Evolutionary conservation across 2,329 filamentous ascomycete species (phyloP), one percentile per base, ranked within the genome.

Genomic region (Bertia moriformis): DNA sequence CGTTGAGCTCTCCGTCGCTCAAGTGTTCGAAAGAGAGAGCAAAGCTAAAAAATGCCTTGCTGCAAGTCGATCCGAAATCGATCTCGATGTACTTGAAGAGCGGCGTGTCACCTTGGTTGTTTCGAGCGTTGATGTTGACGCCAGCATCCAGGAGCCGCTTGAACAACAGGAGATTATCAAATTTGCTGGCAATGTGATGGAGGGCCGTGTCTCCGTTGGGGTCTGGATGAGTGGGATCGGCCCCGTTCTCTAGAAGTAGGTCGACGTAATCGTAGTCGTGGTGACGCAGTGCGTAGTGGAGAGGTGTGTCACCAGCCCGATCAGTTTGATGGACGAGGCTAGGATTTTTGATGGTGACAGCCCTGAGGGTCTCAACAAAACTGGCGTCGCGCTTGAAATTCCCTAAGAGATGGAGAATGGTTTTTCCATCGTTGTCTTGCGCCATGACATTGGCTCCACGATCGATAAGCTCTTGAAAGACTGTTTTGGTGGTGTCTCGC

Each of bases 401-500:
- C 7, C n/a, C n/a, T 7, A 10, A 10, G 22, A 27, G 22, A 37
- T 46, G 44, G 7, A 43, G 32, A 32, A 43, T 35, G 3, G 41
- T 48, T 29, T 20, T 43, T 10, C 45, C 45, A 24, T 40, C 24
- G 12, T 45, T 42, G 38, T 47, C 44, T 22, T 45, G 44, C 3
- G 40, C 41, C 4, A 35, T 33, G 4, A 41, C 14, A 40, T 47
- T 37, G n/a, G 44, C 43, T 32, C 45, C 43, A 24, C 43, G 43
- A 4, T 42, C 24, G n/a, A 45, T n/a, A 4, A 47, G 41, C 4
- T 42, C 38, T 22, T 39, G 32, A 4, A 46, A 19, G 36, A 17
- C 35, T 19, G 22, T 27, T 27, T 27, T 7, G 22, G 22, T 27
- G 7, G 22, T 10, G n/a, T 27, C n/a, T 10, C 7, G 7, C 22